phyloP scores from a whole-genome alignment of 441 rosid species.

The Syzygium syzygioides region DNA sequence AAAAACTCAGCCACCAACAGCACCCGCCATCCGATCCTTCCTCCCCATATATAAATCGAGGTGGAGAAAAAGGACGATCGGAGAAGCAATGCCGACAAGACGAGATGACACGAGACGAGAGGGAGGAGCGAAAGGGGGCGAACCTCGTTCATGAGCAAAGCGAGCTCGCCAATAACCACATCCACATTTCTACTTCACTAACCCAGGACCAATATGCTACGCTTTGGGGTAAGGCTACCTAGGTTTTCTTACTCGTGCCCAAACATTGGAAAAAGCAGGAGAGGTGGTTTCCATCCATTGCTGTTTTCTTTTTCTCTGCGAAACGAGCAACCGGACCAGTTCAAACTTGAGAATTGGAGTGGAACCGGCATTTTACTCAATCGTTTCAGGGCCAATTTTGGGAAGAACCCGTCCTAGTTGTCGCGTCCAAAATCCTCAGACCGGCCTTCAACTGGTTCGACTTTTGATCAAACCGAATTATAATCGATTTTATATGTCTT shows the following conservation, averaged over 20 bases:
- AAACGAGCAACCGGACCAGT: not conserved
- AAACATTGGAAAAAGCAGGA: not conserved
- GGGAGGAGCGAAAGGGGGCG: no score
- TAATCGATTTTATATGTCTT: not conserved
- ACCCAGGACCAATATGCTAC: no score
- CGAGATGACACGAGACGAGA: no score
- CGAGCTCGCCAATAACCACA: no score
- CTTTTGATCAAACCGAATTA: not conserved
- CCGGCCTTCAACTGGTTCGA: not conserved
- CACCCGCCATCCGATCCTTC: no score
- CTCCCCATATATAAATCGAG: no score
- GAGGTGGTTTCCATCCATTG: not conserved
- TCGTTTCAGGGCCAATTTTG: not conserved
- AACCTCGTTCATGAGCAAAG: no score
- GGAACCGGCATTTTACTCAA: accelerated
- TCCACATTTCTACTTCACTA: no score
- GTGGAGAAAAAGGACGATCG: no score
- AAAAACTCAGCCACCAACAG: no score
- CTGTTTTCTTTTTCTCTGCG: not conserved
- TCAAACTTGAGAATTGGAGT: not conserved
- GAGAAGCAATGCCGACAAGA: no score
- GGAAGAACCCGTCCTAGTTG: not conserved
- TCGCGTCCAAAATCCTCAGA: not conserved
- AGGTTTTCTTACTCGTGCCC: not conserved
- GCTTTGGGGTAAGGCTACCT: no score